Base-by-base conservation (phyloP, 2,329 filamentous ascomycete species). In the Pyricularia sp. region DNA sequence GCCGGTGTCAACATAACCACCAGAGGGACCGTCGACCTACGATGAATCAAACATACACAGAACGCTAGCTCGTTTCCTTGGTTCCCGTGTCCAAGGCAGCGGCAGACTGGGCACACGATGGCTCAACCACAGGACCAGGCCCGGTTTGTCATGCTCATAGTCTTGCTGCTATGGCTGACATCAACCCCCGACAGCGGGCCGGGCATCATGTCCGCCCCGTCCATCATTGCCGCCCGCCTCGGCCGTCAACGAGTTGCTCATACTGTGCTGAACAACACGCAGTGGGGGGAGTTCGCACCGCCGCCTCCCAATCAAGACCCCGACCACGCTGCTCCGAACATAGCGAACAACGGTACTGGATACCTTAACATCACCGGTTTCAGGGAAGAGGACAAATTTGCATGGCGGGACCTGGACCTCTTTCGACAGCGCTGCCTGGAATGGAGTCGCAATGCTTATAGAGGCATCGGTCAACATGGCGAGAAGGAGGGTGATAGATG, bases 321-420 rank as follows among this genome's bases (percentile, higher is more conserved):
- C 14, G 63, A 65, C 17, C 63, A 20, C 28, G 28, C 63, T 36
- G 63, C 28, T 28, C 28, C 28, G 31, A 65, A 28, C 11, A 31
- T 30, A 61, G 23, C 17, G 26, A 36, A 30, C 63, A 65, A 30
- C 26, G 65, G 28, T 23, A 70, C 74, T 25, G 80, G 78, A 28
- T 89, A 84, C 71, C 79, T 93, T 70, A 92, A 93, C 73, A 81
- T 97, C 67, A 92, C 92, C 2, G 94, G 94, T 0, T 89, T 96
- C 71, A 86, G 91, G 66, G 81, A 87, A 65, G 85, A 88, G 25
- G 91, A 97, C 78, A 88, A 86, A 4, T 92, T 92, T 77, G 90
- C 87, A 1, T 97, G 94, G 94, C 85, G 89, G 42, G 84, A 93
- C 69, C 81, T 97, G 26, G 81, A 82, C 0, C 79, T 82, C 0